These are phyloP conservation scores for Puccinia horiana DNA, from an alignment of 1,284 basidiomycete species.

Conservation along the genomic window DNA sequence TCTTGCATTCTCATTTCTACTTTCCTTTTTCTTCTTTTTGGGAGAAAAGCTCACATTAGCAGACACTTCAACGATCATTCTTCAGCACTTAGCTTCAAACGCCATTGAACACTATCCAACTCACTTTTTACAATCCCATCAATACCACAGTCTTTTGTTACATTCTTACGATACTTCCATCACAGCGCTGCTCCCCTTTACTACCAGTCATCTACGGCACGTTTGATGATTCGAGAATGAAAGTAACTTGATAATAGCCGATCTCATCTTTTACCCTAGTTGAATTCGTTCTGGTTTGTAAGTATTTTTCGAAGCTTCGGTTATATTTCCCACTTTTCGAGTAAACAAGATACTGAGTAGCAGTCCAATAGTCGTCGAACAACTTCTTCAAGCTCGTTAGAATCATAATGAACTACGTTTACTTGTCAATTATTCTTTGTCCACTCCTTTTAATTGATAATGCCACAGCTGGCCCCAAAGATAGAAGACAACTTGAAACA, in stretches of 20 bases:
- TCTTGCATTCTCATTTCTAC: conserved; percentile 7
- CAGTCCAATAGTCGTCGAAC: not conserved
- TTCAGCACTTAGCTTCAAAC: not conserved
- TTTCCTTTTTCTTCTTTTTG: not conserved
- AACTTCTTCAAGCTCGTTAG: not conserved
- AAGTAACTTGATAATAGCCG: not conserved
- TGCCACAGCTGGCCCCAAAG: conserved; percentile 14
- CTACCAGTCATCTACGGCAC: not conserved
- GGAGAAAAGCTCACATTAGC: not conserved
- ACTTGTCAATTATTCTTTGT: conserved; percentile 16
- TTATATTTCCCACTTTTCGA: not conserved
- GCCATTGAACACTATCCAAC: not conserved
- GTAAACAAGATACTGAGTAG: not conserved
- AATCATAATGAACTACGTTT: conserved; percentile 15
- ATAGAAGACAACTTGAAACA: conserved; percentile 1
- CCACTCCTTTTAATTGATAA: conserved; percentile 10
- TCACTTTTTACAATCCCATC: not conserved
- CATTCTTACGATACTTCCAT: not conserved
- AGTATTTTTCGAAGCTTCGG: not conserved
- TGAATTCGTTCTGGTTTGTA: not conserved
- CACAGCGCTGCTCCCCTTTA: not conserved
- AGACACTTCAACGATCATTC: conserved; percentile 18
- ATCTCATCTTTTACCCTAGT: not conserved
- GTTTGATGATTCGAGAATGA: not conserved
- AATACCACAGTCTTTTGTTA: not conserved